Evolutionary conservation across 176 grass and related monocot genomes (phyloP).

Genomic region (Dendrocalamus sinicus): DNA sequence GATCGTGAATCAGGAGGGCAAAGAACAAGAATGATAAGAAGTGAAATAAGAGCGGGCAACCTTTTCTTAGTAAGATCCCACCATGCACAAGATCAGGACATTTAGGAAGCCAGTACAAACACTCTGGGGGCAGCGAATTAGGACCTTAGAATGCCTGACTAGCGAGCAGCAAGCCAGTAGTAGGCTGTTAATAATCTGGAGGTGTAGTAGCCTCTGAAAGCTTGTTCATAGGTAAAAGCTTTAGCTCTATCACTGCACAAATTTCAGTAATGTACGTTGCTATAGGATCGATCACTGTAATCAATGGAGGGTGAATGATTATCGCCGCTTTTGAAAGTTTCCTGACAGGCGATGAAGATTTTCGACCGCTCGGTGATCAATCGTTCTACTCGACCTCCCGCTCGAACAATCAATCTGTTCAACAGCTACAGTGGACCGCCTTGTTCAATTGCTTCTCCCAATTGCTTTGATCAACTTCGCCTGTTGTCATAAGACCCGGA

Average conservation of each 20-base stretch:
- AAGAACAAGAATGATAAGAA: slow-evolving; percentile 48
- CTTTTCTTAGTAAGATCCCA: slow-evolving; percentile 34
- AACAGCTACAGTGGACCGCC: too few species aligned
- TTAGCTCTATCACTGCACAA: slow-evolving; percentile 27
- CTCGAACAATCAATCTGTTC: too few species aligned
- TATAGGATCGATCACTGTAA: too few species aligned
- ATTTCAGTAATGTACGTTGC: slow-evolving; percentile 16
- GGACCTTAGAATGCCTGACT: slow-evolving; percentile 25
- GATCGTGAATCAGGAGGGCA: slow-evolving; percentile 9
- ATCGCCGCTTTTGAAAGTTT: too few species aligned
- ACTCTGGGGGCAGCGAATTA: slow-evolving; percentile 27
- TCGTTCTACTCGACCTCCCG: too few species aligned
- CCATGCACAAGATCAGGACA: slow-evolving; percentile 11
- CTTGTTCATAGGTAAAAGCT: slow-evolving; percentile 22
- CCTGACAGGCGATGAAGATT: too few species aligned
- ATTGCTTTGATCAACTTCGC: too few species aligned
- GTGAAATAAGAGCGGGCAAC: neutral
- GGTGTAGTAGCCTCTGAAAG: slow-evolving; percentile 38
- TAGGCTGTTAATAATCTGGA: slow-evolving; percentile 33
- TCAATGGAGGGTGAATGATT: too few species aligned
- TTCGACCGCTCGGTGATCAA: too few species aligned
- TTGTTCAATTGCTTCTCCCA: too few species aligned
- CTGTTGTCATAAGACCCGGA: too few species aligned
- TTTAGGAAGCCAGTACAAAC: slow-evolving; percentile 33
- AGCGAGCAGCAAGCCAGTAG: slow-evolving; percentile 15